Percentiles rank a stretch among this genome's conserved stretches.
These are phyloP conservation scores for Termitomyces sp. DNA, from an alignment of 768 basidiomycete genomes.

Conservation along the genomic window DNA sequence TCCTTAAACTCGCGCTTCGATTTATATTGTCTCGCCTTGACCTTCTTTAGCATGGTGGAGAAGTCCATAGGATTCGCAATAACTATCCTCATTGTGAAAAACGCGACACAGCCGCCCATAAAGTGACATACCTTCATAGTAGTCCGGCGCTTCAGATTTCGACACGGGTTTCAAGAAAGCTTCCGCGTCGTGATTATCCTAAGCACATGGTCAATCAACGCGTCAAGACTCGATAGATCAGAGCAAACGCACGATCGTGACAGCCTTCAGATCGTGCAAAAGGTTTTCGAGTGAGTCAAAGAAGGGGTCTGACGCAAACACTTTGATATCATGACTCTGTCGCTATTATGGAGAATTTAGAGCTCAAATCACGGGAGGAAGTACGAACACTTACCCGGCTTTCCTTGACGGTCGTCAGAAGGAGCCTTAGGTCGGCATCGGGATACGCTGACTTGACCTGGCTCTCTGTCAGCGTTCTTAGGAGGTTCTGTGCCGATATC, in stretches of 20 bases:
- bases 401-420: conserved; percentile 84
- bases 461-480: conserved; percentile 80
- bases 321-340: conserved; percentile 58
- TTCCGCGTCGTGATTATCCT: conserved; percentile 88
- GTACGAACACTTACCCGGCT: conserved; percentile 61
- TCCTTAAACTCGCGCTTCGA: conserved; percentile 91
- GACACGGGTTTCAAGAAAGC: conserved; percentile 93
- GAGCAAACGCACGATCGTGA: conserved; percentile 52
- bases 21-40: conserved; percentile 89
- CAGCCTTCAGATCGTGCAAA: conserved; percentile 76
- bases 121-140: conserved; percentile 71
- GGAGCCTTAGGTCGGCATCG: conserved; percentile 72
- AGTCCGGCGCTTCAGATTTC: conserved; percentile 87
- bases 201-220: conserved; percentile 22
- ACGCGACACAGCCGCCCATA: conserved; percentile 2
- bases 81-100: conserved; percentile 42
- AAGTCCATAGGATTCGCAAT: conserved; percentile 96
- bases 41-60: conserved; percentile 86
- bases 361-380: conserved; percentile 12
- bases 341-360: conserved; percentile 18
- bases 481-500: conserved; percentile 62
- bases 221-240: conserved; percentile 13
- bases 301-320: conserved; percentile 68
- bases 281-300: conserved; percentile 92
- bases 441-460: conserved; percentile 56